Conservation (phyloP, 345 rosid genomes). For the Brassica nigra region DNA sequence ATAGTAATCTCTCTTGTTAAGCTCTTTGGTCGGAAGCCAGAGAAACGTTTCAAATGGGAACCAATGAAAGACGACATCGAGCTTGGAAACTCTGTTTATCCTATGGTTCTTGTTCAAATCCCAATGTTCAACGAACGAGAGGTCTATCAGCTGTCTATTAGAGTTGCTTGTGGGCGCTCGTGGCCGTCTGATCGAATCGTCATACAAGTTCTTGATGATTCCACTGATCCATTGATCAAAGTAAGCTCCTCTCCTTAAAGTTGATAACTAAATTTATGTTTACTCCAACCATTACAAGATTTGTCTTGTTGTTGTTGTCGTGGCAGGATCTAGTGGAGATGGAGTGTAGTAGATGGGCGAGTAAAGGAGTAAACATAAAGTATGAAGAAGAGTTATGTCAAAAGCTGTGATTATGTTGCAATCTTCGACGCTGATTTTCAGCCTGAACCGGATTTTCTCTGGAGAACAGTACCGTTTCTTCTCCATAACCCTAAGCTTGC, state of each 20-base stretch:
- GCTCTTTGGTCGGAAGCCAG: slow-evolving; percentile 78
- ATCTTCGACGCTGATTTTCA: slow-evolving; percentile 98
- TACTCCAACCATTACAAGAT: not conserved
- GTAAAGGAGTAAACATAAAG: slow-evolving; percentile 90
- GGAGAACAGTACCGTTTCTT: slow-evolving; percentile 84
- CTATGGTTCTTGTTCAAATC: slow-evolving; percentile 91
- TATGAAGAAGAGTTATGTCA: slow-evolving; percentile 89
- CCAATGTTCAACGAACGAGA: slow-evolving; percentile 98
- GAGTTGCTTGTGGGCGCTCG: slow-evolving; percentile 95
- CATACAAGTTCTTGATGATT: slow-evolving; percentile 91
- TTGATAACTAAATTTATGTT: not conserved
- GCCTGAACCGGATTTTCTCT: slow-evolving; percentile 88
- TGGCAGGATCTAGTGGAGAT: slow-evolving; percentile 77
- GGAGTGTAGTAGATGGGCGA: slow-evolving; percentile 94
- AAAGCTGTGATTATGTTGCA: slow-evolving; percentile 78
- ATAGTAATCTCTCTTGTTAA: slow-evolving; percentile 66
- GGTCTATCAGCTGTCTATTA: slow-evolving; percentile 87
- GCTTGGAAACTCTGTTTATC: slow-evolving; percentile 79
- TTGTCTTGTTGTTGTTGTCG: not conserved
- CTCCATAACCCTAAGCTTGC: slow-evolving; percentile 74
- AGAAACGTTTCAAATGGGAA: slow-evolving; percentile 78
- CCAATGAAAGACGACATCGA: slow-evolving; percentile 87
- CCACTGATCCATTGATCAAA: slow-evolving; percentile 86
- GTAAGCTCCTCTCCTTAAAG: slow-evolving; percentile 36
- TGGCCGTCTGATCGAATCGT: slow-evolving; percentile 97